Evolutionary conservation across 225 moss, liverwort and hornwort genomes (phyloP), one percentile per base, ranked within the genome.

Genomic region (Pseudoscleropodium purum): DNA sequence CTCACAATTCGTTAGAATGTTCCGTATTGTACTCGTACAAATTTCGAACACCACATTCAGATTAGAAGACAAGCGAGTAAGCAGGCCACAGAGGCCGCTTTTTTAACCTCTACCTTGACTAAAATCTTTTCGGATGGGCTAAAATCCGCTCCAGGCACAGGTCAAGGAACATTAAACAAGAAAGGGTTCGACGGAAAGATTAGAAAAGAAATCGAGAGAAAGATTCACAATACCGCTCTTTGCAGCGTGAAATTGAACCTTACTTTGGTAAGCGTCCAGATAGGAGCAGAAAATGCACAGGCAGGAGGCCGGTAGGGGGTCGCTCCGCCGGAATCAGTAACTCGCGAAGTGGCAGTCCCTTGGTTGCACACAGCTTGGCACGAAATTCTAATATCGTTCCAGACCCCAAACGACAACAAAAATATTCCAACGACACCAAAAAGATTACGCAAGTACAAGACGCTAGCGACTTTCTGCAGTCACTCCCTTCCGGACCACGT

Each of bases 351-450:
- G 83, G 61, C 59, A 88, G 51, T 82, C 75, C 89, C 93, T 94
- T 91, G 92, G 94, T 94, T 94, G 94, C 94, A 93, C 94, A 94
- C 94, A 94, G 94, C 94, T 94, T 94, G 94, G 93, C 93, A 94
- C 94, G 94, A 94, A 94, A 84, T 37, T 94, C 90, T 89, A 16
- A 18, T 29, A 60, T 68, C 90, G 9, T 77, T 81, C 81, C 86
- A 34, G 5, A 81, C 62, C 45, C 87, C 81, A 34, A 37, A 82
- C 24, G 7, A 36, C 82, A 25, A n/a, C 60, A 66, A 43, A 56
- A 66, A 4, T 3, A 7, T 27, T 27, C 30, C 65, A 61, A 12
- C 66, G 39, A 4, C n/a, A 84, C 64, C 70, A 47, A 56, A 37
- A 64, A 27, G 36, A 34, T 9, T 10, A 60, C 57, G 7, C 41